Evolutionary conservation across 192 early-diverging fungal genomes (phyloP).

Genomic region (Bifiguratus adelaidae): DNA sequence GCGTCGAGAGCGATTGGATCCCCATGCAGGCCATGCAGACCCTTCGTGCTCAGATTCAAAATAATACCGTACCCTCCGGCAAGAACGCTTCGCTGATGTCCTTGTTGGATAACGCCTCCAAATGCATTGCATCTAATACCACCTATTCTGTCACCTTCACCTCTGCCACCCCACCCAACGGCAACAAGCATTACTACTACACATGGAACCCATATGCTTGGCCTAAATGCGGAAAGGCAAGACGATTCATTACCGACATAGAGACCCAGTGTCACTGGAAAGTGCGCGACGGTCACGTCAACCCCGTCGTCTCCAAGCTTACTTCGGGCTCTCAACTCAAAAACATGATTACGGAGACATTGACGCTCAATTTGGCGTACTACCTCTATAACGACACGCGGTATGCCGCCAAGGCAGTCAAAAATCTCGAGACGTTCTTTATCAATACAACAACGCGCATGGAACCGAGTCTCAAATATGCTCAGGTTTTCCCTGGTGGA

Average conservation of each 20-base stretch:
- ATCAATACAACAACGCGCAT: slow-evolving; percentile 1
- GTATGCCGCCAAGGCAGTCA: neutral
- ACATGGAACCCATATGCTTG: slow-evolving; percentile 4
- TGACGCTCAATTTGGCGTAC: neutral
- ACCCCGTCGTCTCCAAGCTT: slow-evolving; percentile 3
- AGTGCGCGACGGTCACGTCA: slow-evolving; percentile 3
- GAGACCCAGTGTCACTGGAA: slow-evolving; percentile 6
- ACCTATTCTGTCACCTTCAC: slow-evolving; percentile 5
- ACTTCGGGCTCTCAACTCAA: neutral
- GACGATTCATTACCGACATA: neutral
- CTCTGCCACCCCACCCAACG: slow-evolving; percentile 2
- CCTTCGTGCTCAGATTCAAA: too few species aligned
- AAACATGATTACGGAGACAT: neutral
- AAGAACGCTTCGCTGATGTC: too few species aligned
- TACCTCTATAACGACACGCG: slow-evolving; percentile 1
- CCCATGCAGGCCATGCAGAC: too few species aligned
- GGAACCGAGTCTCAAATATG: slow-evolving; percentile 5
- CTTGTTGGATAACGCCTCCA: too few species aligned
- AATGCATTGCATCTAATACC: too few species aligned
- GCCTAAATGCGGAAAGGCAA: slow-evolving; percentile 4
- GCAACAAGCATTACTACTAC: slow-evolving; percentile 6
- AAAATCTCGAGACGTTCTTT: slow-evolving; percentile 1
- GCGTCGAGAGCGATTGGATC: too few species aligned
- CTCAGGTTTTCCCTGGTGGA: slow-evolving; percentile 8
- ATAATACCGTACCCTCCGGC: too few species aligned